Conservation (phyloP, 345 rosid genomes). For the Abelmoschus esculentus region DNA sequence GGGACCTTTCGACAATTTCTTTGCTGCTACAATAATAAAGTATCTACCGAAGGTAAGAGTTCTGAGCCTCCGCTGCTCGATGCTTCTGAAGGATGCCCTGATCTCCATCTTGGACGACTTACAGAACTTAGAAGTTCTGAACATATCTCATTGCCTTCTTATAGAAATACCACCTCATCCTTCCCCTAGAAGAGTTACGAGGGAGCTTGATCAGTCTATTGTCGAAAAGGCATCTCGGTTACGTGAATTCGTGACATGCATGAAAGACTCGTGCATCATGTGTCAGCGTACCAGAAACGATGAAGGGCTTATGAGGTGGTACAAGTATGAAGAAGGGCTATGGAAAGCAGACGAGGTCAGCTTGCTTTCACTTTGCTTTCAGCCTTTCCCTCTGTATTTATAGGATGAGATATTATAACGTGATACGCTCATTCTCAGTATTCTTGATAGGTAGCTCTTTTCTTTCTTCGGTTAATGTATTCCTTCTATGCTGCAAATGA, state of each 20-base stretch:
- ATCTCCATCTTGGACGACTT: slow-evolving; percentile 49
- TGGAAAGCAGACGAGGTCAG: slow-evolving; percentile 71
- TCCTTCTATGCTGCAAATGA: background rate
- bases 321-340: slow-evolving; percentile 67
- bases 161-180: slow-evolving; percentile 39
- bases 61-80: slow-evolving; percentile 49
- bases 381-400: background rate
- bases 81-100: slow-evolving; percentile 50
- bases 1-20: slow-evolving; percentile 3
- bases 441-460: too few relatives aligned
- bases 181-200: slow-evolving; percentile 31
- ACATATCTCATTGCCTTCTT: slow-evolving; percentile 70
- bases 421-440: background rate
- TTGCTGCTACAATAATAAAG: background rate
- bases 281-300: slow-evolving; percentile 59
- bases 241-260: slow-evolving; percentile 53
- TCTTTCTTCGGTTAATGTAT: background rate
- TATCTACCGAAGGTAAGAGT: slow-evolving; percentile 5
- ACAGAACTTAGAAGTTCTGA: slow-evolving; percentile 55
- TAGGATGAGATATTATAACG: background rate
- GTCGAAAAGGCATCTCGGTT: slow-evolving; percentile 44
- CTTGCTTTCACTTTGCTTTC: slow-evolving; percentile 44
- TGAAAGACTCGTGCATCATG: slow-evolving; percentile 55
- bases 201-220: slow-evolving; percentile 42
- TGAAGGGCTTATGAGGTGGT: slow-evolving; percentile 85